These are phyloP conservation scores for Pseudocercospora crystallina DNA, from an alignment of 2,329 filamentous ascomycete species.

Conservation along the genomic window DNA sequence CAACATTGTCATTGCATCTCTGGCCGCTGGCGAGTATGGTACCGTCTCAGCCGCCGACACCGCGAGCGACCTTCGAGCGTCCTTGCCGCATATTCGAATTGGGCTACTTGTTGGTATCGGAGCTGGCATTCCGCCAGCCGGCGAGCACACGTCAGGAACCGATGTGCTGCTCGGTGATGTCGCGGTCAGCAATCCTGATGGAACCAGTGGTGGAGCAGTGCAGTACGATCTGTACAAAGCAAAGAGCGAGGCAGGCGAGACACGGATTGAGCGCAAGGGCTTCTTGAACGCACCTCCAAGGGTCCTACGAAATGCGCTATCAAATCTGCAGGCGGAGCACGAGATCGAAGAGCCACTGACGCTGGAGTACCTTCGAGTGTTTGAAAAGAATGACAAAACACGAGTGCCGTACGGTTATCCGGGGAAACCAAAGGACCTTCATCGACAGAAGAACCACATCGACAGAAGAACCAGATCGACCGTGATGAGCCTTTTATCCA, in stretches of 20 bases:
- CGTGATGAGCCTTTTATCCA: slow-evolving; percentile 26
- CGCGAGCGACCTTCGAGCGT: slow-evolving; percentile 21
- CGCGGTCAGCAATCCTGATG: slow-evolving; percentile 27
- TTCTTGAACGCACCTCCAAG: slow-evolving; percentile 18
- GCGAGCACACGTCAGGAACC: not conserved
- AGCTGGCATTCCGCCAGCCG: slow-evolving; percentile 5
- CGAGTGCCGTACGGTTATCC: not conserved
- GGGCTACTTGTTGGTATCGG: slow-evolving; percentile 23
- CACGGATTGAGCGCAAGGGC: slow-evolving; percentile 15
- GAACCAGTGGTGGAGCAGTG: slow-evolving; percentile 26
- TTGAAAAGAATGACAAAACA: slow-evolving; percentile 2
- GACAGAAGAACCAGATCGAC: too few relatives aligned
- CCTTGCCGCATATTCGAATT: slow-evolving; percentile 20
- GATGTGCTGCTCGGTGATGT: slow-evolving; percentile 33
- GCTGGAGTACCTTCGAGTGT: not conserved
- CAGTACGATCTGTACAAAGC: slow-evolving; percentile 23
- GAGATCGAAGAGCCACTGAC: not conserved
- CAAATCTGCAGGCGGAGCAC: slow-evolving; percentile 7
- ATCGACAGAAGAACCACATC: too few relatives aligned
- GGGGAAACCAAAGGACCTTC: not conserved
- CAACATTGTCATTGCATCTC: slow-evolving; percentile 27
- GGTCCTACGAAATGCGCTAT: slow-evolving; percentile 11
- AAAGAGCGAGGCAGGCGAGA: not conserved
- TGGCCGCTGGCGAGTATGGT: slow-evolving; percentile 22
- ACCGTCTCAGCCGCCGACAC: slow-evolving; percentile 21